Percentiles rank a stretch among this genome's conserved stretches.
Evolutionary conservation across 306 rosid species (phyloP).

Genomic region (Cucurbita maxima): DNA sequence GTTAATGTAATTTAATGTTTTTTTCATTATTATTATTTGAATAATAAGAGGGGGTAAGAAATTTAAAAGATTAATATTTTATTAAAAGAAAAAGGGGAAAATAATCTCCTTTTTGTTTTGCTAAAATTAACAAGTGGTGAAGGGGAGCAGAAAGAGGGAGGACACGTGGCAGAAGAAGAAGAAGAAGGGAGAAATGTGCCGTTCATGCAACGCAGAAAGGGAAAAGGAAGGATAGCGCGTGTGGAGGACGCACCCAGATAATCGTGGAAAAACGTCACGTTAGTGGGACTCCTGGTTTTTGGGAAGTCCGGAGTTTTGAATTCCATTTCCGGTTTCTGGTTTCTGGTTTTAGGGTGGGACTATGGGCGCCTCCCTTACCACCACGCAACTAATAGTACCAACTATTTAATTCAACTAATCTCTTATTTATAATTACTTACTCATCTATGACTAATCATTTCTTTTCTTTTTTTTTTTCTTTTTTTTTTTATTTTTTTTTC

Average conservation of each 20-base stretch:
- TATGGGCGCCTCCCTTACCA: constrained; percentile 7
- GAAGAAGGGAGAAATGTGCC: constrained; percentile 8
- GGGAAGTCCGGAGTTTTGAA: constrained; percentile 23
- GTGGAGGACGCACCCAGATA: not conserved
- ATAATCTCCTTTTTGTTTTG: too few relatives aligned
- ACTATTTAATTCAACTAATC: not conserved
- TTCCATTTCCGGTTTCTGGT: not conserved
- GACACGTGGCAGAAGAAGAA: constrained; percentile 5
- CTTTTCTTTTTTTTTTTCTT: too few relatives aligned
- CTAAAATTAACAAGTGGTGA: not conserved
- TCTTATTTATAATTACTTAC: not conserved
- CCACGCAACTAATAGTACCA: not conserved
- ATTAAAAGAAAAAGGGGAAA: too few relatives aligned
- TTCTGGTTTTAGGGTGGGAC: not conserved
- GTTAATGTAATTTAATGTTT: too few relatives aligned
- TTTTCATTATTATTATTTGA: too few relatives aligned
- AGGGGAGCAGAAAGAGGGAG: not conserved
- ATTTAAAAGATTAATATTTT: too few relatives aligned
- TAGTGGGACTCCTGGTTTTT: constrained; percentile 40
- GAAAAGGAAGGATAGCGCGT: not conserved
- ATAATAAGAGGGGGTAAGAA: too few relatives aligned
- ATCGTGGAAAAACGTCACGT: constrained; percentile 18
- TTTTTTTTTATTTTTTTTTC: too few relatives aligned
- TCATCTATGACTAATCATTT: not conserved
- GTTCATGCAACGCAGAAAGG: constrained; percentile 11